phyloP scores from a whole-genome alignment of 441 rosid genomes.

The Erodium moschatum region DNA sequence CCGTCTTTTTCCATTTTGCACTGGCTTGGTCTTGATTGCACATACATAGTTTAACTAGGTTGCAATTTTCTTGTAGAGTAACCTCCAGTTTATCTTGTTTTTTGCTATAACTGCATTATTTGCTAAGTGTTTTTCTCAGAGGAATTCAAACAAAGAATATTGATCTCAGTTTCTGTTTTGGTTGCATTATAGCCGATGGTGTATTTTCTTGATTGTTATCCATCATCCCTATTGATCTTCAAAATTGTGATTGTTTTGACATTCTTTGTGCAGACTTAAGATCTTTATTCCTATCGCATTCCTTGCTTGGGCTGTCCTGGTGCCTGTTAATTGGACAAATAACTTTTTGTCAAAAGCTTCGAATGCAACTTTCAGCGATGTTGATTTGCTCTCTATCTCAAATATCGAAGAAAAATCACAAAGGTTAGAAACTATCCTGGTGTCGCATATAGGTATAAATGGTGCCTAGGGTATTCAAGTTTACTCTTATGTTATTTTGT shows the following conservation, averaged over 20 bases:
- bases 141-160: neutral
- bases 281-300: conserved; percentile 74
- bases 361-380: conserved; percentile 64
- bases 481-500: neutral
- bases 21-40: neutral
- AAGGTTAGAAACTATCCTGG: conserved; percentile 34
- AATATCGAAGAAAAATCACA: conserved; percentile 51
- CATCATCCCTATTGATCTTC: neutral
- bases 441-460: neutral
- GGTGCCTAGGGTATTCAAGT: neutral
- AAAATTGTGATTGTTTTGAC: neutral
- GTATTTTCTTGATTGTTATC: neutral
- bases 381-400: conserved; percentile 85
- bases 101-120: neutral
- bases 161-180: conserved; percentile 1
- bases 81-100: neutral
- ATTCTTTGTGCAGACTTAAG: conserved; percentile 53
- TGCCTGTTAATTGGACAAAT: conserved; percentile 71
- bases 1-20: neutral
- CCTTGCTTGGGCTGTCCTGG: conserved; percentile 70
- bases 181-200: neutral
- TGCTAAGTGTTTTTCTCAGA: neutral
- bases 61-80: neutral
- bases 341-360: conserved; percentile 24
- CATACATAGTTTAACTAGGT: neutral